These are phyloP conservation scores for Phytophthora idaei DNA, from an alignment of 352 stramenopile species.

Conservation along the genomic window DNA sequence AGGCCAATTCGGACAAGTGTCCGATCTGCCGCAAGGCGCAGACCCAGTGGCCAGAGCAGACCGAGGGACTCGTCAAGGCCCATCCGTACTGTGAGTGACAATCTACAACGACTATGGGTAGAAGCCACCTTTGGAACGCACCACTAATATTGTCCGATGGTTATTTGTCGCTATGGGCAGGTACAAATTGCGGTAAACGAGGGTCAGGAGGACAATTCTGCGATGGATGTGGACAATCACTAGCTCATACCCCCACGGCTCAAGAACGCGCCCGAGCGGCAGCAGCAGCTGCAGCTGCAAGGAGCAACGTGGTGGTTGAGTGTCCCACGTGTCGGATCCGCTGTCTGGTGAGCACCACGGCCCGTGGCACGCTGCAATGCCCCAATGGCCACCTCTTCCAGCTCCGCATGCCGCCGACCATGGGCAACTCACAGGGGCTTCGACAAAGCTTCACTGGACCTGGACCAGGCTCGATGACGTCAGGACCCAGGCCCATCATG, in stretches of 20 bases:
- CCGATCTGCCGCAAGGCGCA: constrained; percentile 88
- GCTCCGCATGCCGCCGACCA: constrained; percentile 60
- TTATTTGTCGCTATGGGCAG: constrained; percentile 23
- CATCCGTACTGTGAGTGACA: constrained; percentile 73
- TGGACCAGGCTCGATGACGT: constrained; percentile 22
- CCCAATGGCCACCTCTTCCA: constrained; percentile 81
- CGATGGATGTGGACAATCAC: constrained; percentile 73
- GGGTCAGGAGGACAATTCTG: constrained; percentile 75
- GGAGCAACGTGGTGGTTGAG: constrained; percentile 79
- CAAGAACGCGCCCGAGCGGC: constrained; percentile 67
- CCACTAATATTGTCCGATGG: background rate
- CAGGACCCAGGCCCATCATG: constrained; percentile 67
- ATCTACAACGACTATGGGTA: background rate
- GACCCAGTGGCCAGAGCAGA: constrained; percentile 87
- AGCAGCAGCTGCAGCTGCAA: constrained; percentile 49
- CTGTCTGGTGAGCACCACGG: constrained; percentile 77
- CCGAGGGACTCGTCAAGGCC: constrained; percentile 81
- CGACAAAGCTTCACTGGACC: constrained; percentile 42
- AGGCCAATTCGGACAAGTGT: constrained; percentile 89
- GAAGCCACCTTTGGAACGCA: background rate
- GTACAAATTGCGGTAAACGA: constrained; percentile 78
- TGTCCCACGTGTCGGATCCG: constrained; percentile 76
- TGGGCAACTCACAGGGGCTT: constrained; percentile 48
- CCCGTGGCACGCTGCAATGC: constrained; percentile 73
- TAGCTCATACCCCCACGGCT: constrained; percentile 76